phyloP scores from a whole-genome alignment of 2,329 filamentous ascomycete species.

The Polychaeton citri region DNA sequence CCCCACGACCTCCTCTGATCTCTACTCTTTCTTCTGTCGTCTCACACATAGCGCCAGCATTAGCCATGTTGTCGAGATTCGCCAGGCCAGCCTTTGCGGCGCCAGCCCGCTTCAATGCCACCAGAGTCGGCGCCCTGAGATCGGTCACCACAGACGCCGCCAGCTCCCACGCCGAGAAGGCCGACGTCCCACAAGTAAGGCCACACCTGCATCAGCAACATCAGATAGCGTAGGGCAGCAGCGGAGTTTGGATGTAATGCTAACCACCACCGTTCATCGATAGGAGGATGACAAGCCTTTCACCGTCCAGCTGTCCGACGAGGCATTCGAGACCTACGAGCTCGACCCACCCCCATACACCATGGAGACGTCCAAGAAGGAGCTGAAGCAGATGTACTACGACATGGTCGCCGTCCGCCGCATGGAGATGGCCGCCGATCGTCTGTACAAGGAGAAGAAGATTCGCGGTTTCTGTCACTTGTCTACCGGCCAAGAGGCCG shows the following conservation, averaged over 20 bases:
- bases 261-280: constrained; percentile 1
- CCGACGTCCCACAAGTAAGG: constrained; percentile 52
- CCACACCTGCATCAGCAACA: constrained; percentile 3
- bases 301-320: constrained; percentile 82
- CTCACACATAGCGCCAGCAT: constrained; percentile 1
- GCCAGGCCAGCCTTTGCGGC: constrained; percentile 22
- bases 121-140: constrained; percentile 27
- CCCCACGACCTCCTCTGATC: constrained; percentile 1
- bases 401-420: constrained; percentile 88
- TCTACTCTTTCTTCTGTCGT: constrained; percentile 2
- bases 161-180: constrained; percentile 75
- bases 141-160: constrained; percentile 92
- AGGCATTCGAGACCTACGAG: constrained; percentile 99
- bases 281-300: constrained; percentile 92
- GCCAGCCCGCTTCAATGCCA: constrained; percentile 15
- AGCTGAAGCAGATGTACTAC: constrained; percentile 97
- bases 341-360: constrained; percentile 92
- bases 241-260: not conserved
- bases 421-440: constrained; percentile 99
- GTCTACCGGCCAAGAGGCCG: constrained; percentile 94
- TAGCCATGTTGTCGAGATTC: constrained; percentile 23
- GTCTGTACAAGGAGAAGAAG: constrained; percentile 99
- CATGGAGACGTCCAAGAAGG: constrained; percentile 86
- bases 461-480: constrained; percentile 99
- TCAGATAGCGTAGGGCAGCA: no score